A percentile compares a stretch with the other conserved stretches of the same genome.
phyloP scores from a whole-genome alignment of 768 basidiomycete species.

The Xerocomus potaroensis region DNA sequence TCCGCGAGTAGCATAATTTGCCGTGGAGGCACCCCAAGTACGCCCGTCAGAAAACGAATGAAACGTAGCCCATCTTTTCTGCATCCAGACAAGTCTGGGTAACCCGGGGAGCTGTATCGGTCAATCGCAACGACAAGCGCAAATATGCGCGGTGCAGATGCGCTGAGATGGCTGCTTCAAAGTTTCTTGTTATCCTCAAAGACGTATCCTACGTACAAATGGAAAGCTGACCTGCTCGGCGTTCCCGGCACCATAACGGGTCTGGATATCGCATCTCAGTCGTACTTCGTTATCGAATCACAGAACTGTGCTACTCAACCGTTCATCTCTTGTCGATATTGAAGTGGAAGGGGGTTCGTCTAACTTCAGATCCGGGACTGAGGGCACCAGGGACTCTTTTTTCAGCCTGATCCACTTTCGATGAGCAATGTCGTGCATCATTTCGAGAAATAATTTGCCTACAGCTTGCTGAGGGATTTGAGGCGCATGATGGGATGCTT shows the following conservation, averaged over 20 bases:
- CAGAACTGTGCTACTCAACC: conserved; percentile 10
- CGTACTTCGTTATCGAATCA: neutral
- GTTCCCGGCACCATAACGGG: neutral
- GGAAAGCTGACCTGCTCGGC: conserved; percentile 3
- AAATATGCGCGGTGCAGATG: conserved; percentile 13
- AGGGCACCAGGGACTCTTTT: too few relatives aligned
- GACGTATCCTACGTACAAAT: neutral
- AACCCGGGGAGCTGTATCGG: neutral
- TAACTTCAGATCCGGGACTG: too few relatives aligned
- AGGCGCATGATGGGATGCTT: too few relatives aligned
- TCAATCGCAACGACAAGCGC: conserved; percentile 18
- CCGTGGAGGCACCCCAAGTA: conserved; percentile 10
- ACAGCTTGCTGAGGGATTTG: neutral
- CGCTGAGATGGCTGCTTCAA: neutral
- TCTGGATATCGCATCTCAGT: conserved; percentile 7
- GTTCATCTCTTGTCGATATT: neutral
- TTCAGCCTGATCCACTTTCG: conserved; percentile 6
- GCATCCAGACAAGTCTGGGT: conserved; percentile 8
- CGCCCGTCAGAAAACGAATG: conserved; percentile 4
- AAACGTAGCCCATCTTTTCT: conserved; percentile 16
- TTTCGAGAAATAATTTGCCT: neutral
- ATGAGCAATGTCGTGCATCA: neutral
- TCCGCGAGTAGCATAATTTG: conserved; percentile 16
- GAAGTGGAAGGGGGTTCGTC: too few relatives aligned
- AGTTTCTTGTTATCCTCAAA: neutral